Percentiles rank a stretch among this genome's conserved stretches.
phyloP scores from a whole-genome alignment of 2,329 filamentous ascomycete species.

The Alternaria ventricosa region DNA sequence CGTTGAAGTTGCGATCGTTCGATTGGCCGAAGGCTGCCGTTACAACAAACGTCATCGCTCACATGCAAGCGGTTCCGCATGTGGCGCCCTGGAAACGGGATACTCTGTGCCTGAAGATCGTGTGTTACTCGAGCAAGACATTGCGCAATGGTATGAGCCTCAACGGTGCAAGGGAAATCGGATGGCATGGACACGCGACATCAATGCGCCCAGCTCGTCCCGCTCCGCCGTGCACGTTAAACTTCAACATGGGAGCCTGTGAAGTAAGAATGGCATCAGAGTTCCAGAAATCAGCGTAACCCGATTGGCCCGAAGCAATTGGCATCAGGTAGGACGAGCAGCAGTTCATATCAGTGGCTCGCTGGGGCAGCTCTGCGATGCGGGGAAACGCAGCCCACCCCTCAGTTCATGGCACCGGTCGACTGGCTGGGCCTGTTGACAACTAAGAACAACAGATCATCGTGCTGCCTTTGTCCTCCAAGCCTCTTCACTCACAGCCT shows the following conservation, averaged over 20 bases:
- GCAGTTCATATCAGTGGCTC: slow-evolving; percentile 22
- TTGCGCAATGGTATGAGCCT: not conserved
- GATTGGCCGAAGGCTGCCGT: slow-evolving; percentile 5
- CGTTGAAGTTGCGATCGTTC: slow-evolving; percentile 4
- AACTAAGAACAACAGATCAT: slow-evolving; percentile 8
- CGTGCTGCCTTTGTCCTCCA: slow-evolving; percentile 2
- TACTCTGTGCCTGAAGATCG: slow-evolving; percentile 21
- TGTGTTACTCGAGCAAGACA: not conserved
- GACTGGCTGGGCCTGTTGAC: slow-evolving; percentile 19
- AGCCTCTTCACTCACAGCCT: slow-evolving; percentile 11
- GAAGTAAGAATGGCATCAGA: slow-evolving; percentile 10
- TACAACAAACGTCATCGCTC: slow-evolving; percentile 17
- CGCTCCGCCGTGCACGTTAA: slow-evolving; percentile 4
- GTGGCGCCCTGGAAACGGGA: slow-evolving; percentile 8
- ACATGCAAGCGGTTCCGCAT: slow-evolving; percentile 17
- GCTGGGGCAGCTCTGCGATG: slow-evolving; percentile 28
- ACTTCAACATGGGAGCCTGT: not conserved
- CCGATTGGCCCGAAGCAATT: slow-evolving; percentile 26
- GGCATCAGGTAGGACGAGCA: slow-evolving; percentile 10
- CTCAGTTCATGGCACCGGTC: slow-evolving; percentile 29
- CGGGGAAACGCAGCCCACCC: slow-evolving; percentile 32
- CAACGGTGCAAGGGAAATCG: not conserved
- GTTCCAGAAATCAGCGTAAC: slow-evolving; percentile 8
- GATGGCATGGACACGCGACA: slow-evolving; percentile 12
- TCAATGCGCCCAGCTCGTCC: not conserved